phyloP scores from a whole-genome alignment of 129 eudicot species.

The Helianthus tuberosus region DNA sequence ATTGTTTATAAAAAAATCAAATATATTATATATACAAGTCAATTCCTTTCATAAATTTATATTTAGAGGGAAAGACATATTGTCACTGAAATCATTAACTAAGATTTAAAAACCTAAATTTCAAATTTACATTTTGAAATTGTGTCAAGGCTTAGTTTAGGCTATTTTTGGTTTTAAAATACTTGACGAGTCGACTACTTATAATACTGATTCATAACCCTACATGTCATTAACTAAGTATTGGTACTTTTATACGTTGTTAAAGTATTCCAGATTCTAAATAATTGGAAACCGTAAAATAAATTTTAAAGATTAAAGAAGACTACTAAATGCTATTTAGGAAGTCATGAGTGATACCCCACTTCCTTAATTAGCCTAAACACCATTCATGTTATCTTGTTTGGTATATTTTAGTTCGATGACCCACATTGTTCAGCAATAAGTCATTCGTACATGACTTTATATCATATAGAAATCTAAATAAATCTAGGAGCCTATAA shows the following conservation, averaged over 20 bases:
- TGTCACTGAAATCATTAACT: too few relatives aligned
- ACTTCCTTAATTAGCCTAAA: slow-evolving; percentile 40
- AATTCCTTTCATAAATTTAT: too few relatives aligned
- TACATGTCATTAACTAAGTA: not conserved
- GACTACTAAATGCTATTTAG: slow-evolving; percentile 8
- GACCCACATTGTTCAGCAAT: slow-evolving; percentile 29
- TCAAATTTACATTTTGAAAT: too few relatives aligned
- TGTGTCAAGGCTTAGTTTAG: not conserved
- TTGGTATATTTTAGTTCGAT: slow-evolving; percentile 36
- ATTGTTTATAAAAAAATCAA: too few relatives aligned
- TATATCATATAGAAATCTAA: too few relatives aligned
- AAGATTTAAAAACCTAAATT: too few relatives aligned
- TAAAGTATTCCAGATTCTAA: not conserved
- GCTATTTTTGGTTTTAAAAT: not conserved
- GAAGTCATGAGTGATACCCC: slow-evolving; percentile 31
- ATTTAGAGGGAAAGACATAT: too few relatives aligned
- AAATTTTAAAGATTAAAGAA: not conserved
- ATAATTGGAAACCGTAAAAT: not conserved
- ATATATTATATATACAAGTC: too few relatives aligned
- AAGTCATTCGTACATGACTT: not conserved
- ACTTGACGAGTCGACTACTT: too few relatives aligned
- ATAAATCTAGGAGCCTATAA: too few relatives aligned
- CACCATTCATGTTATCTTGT: slow-evolving; percentile 41
- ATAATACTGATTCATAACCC: not conserved
- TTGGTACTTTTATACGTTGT: not conserved